phyloP scores from a whole-genome alignment of 108 stramenopile species.

The Cyclotella baltica region DNA sequence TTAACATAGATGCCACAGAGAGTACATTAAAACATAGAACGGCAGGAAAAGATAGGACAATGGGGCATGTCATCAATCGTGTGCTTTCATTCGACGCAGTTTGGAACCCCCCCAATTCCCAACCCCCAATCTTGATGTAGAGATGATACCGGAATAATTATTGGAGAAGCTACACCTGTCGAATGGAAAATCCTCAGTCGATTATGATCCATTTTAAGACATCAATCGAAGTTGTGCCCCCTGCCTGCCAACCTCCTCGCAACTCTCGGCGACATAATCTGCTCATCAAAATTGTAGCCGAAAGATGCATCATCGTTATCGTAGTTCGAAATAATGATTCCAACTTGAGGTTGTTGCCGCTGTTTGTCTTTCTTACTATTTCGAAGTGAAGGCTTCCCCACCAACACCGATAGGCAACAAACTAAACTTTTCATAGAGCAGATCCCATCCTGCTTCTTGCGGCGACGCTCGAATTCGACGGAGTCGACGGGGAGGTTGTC shows the following conservation, averaged over 20 bases:
- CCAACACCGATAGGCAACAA: constrained; percentile 43
- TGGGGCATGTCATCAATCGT: too few species aligned
- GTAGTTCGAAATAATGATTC: background rate
- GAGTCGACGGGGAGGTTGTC: constrained; percentile 37
- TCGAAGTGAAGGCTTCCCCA: constrained; percentile 26
- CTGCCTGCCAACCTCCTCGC: constrained; percentile 22
- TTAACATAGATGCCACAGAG: too few species aligned
- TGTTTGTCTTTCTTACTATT: constrained; percentile 8
- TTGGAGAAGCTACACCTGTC: background rate
- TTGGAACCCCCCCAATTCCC: too few species aligned
- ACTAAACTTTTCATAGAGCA: constrained; percentile 43
- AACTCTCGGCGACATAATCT: constrained; percentile 31
- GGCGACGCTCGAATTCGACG: constrained; percentile 35
- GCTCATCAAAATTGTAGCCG: constrained; percentile 48
- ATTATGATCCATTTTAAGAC: background rate
- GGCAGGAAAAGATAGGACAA: too few species aligned
- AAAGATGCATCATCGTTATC: constrained; percentile 41
- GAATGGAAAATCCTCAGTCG: background rate
- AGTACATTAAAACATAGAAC: too few species aligned
- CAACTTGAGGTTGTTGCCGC: constrained; percentile 8
- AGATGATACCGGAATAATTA: too few species aligned
- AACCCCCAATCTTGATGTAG: too few species aligned
- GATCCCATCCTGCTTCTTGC: constrained; percentile 35
- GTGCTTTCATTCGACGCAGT: too few species aligned
- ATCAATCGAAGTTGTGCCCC: constrained; percentile 29